phyloP scores from a whole-genome alignment of 2,329 filamentous ascomycete genomes.

The Conoideocrella luteorostrata region DNA sequence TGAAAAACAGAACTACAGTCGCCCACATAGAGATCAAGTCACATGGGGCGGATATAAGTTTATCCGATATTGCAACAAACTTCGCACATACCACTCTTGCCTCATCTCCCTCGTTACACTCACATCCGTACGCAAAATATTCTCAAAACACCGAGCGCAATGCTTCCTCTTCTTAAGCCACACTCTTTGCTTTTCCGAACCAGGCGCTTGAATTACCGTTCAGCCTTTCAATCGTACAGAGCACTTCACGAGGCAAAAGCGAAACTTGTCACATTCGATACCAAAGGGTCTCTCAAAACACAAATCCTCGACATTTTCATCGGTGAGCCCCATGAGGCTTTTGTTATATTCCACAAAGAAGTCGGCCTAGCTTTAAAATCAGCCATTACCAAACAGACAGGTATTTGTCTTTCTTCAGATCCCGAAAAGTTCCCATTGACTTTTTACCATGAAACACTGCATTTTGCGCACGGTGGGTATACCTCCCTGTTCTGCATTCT shows the following conservation, averaged over 20 bases:
- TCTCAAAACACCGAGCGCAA: not conserved
- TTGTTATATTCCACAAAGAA: slow-evolving; percentile 10
- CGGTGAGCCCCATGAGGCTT: slow-evolving; percentile 10
- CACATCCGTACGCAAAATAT: too few relatives aligned
- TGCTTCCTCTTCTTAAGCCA: slow-evolving; percentile 3
- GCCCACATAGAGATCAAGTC: too few relatives aligned
- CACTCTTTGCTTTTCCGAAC: not conserved
- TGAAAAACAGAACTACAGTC: too few relatives aligned
- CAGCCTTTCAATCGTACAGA: not conserved
- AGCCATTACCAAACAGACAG: slow-evolving; percentile 5
- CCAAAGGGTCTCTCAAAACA: slow-evolving; percentile 7
- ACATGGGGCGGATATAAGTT: too few relatives aligned
- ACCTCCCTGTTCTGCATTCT: too few relatives aligned
- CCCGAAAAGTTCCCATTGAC: slow-evolving; percentile 7
- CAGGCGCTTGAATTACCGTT: not conserved
- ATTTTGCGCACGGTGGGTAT: slow-evolving; percentile 9
- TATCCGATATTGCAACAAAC: too few relatives aligned
- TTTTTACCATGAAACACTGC: slow-evolving; percentile 9
- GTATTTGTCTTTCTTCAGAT: slow-evolving; percentile 5
- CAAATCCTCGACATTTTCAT: slow-evolving; percentile 10
- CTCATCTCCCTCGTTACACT: too few relatives aligned
- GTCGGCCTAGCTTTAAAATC: slow-evolving; percentile 8
- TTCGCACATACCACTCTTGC: too few relatives aligned
- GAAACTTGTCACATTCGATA: slow-evolving; percentile 6
- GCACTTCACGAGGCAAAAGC: slow-evolving; percentile 12